Evolutionary conservation across 2,329 filamentous ascomycete species (phyloP), one percentile per base, ranked within the genome.

Genomic region (Trichophyton equinum): DNA sequence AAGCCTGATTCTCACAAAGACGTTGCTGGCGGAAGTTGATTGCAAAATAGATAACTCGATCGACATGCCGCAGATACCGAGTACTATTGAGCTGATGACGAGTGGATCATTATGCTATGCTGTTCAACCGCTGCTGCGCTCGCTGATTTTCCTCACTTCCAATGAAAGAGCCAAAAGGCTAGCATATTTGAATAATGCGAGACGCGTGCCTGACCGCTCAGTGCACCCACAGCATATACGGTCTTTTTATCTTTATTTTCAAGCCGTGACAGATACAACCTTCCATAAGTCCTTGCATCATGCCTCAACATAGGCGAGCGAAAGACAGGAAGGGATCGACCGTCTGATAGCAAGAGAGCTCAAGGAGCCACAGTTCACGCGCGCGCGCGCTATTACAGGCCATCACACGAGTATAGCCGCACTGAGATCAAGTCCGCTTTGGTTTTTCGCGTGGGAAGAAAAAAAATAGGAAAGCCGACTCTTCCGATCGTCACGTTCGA

Each of bases 251-350:
- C 33, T 44, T n/a, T n/a, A 44, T n/a, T 72, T 64, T 59, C 65
- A 64, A 65, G 60, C 68, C 72, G 77, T 78, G 77, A 81, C 77
- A 73, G 65, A 69, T 82, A 86, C 83, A 70, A 86, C 83, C 83
- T 60, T 60, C 25, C 30, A 81, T 68, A 49, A 61, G 61, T 60
- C 64, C 67, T 70, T 66, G 67, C 68, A 66, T 64, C 64, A 66
- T 64, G 68, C 70, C 71, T 70, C 62, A 65, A 36, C 64, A 62
- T 61, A 62, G 62, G 65, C 65, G 65, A 68, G 71, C 68, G 66
- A 67, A 68, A 69, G 68, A 62, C 15, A 55, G 13, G 40, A 44
- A 55, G 22, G 58, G 59, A 59, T 60, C 55, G 66, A 73, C 73
- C 72, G 72, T 72, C 68, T 61, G 63, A 59, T 66, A 71, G 70